Conservation (phyloP, 345 rosid species). For the Litchi chinensis region DNA sequence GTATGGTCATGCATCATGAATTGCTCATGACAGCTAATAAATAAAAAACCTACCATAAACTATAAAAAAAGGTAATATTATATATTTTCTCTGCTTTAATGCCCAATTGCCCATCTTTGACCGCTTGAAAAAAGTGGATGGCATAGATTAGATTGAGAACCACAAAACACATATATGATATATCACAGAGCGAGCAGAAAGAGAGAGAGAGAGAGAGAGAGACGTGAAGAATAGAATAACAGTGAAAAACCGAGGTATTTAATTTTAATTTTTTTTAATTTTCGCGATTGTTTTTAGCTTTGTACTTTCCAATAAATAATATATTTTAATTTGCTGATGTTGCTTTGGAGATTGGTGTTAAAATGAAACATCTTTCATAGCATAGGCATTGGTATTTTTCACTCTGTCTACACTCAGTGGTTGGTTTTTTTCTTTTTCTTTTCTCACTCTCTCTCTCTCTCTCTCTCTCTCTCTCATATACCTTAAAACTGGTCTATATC, state of each 20-base stretch:
- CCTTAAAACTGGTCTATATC: conserved; percentile 9
- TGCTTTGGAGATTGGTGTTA: not conserved
- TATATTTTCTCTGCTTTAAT: not conserved
- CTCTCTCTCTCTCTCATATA: not conserved
- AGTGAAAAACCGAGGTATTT: conserved; percentile 13
- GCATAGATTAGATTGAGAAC: conserved; percentile 9
- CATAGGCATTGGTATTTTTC: not conserved
- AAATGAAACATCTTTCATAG: not conserved
- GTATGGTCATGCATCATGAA: conserved; percentile 19
- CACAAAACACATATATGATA: not conserved
- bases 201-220: conserved; percentile 17
- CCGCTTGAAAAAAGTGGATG: conserved; percentile 38
- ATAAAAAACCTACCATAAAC: conserved; percentile 4
- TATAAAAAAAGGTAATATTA: not conserved
- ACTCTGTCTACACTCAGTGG: conserved; percentile 7
- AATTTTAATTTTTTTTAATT: not conserved
- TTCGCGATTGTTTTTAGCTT: not conserved
- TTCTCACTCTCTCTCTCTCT: too few relatives aligned
- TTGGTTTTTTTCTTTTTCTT: not conserved
- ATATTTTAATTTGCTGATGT: not conserved
- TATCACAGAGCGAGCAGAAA: not conserved
- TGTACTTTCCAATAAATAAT: conserved; percentile 6
- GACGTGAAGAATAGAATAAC: conserved; percentile 22
- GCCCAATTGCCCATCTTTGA: conserved; percentile 25
- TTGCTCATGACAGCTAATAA: conserved; percentile 22